These are phyloP conservation scores for Pittosporum tobira DNA, from an alignment of 129 eudicot species.

Conservation along the genomic window DNA sequence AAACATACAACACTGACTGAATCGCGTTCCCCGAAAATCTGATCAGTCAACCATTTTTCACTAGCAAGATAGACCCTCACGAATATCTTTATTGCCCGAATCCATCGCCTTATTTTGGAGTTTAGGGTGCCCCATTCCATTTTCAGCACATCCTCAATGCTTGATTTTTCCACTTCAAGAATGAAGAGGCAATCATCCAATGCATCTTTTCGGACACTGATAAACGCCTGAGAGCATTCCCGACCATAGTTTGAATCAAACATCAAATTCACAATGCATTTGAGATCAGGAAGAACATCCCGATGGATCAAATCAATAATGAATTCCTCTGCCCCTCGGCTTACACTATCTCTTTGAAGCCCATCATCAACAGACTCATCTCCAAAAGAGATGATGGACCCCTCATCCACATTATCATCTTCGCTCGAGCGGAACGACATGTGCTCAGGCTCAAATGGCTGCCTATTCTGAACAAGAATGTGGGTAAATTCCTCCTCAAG, in stretches of 20 bases:
- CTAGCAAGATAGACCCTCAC: constrained; percentile 74
- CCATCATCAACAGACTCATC: constrained; percentile 69
- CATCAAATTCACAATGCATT: constrained; percentile 63
- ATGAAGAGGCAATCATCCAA: constrained; percentile 67
- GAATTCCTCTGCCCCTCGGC: constrained; percentile 55
- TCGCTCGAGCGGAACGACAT: constrained; percentile 83
- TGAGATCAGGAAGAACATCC: constrained; percentile 61
- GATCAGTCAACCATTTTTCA: constrained; percentile 62
- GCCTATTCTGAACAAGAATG: constrained; percentile 66
- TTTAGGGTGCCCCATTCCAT: constrained; percentile 86
- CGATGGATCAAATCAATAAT: constrained; percentile 62
- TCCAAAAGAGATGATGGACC: constrained; percentile 56
- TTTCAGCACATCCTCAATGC: constrained; percentile 78
- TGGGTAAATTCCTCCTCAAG: constrained; percentile 77
- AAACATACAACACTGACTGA: constrained; percentile 55
- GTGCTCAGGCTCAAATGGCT: constrained; percentile 81
- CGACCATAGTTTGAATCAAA: constrained; percentile 64
- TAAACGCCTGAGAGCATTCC: constrained; percentile 73
- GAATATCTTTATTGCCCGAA: constrained; percentile 57
- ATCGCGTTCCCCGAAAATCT: constrained; percentile 54
- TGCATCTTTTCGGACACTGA: constrained; percentile 61
- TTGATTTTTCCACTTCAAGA: constrained; percentile 66
- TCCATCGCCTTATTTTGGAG: constrained; percentile 74
- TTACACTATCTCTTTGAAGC: constrained; percentile 57
- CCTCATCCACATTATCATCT: constrained; percentile 53